phyloP scores from a whole-genome alignment of 805 yeast genomes.

The Debaryomyces hansenii region DNA sequence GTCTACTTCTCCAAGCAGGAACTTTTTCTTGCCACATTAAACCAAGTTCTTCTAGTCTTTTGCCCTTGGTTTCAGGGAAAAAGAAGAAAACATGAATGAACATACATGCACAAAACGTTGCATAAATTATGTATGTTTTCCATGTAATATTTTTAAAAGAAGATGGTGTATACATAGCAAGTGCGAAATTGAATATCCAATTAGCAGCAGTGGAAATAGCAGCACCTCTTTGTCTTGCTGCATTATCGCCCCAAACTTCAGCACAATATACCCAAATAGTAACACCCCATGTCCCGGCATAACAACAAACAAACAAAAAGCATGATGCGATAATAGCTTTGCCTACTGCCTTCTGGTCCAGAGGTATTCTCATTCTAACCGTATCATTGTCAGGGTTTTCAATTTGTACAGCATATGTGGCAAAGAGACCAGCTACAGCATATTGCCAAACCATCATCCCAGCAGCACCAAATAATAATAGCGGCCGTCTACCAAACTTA shows the following conservation, averaged over 20 bases:
- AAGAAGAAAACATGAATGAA: constrained; percentile 47
- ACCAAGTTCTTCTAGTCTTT: constrained; percentile 10
- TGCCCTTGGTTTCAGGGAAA: constrained; percentile 35
- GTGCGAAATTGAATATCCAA: constrained; percentile 23
- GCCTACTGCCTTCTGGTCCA: constrained; percentile 31
- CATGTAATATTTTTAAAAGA: constrained; percentile 51
- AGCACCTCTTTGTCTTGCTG: constrained; percentile 31
- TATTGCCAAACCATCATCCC: constrained; percentile 37
- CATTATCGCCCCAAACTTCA: too few species aligned
- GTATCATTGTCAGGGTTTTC: constrained; percentile 24
- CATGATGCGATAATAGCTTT: constrained; percentile 43
- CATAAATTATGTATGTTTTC: constrained; percentile 56
- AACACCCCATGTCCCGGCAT: constrained; percentile 50
- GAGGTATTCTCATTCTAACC: constrained; percentile 31
- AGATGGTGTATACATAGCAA: constrained; percentile 58
- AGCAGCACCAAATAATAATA: constrained; percentile 47
- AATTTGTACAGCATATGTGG: constrained; percentile 32
- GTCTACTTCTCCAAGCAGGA: constrained; percentile 40
- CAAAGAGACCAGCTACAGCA: constrained; percentile 37
- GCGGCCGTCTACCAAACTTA: constrained; percentile 61
- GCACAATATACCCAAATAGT: constrained; percentile 49
- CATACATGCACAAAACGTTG: constrained; percentile 49
- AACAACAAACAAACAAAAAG: constrained; percentile 47
- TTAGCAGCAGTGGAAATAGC: constrained; percentile 59
- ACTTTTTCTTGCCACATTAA: constrained; percentile 43